Conservation (phyloP, 2,329 filamentous ascomycete species). For the Elsinoe fawcettii region DNA sequence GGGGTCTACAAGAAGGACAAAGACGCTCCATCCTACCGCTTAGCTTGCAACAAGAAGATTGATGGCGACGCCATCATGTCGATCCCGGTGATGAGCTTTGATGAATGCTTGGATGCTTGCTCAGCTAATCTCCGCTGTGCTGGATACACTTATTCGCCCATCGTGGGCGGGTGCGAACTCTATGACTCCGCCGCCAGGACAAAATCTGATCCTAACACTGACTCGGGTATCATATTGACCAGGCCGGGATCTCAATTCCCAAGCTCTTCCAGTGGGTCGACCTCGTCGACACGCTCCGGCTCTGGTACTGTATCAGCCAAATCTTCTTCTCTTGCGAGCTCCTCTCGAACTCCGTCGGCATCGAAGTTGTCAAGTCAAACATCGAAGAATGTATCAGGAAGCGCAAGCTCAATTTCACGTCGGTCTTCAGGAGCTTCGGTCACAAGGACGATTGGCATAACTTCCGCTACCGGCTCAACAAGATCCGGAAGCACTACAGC, state of each 20-base stretch:
- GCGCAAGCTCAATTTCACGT: background rate
- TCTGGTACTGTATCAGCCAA: background rate
- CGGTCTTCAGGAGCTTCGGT: background rate
- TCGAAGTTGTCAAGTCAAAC: background rate
- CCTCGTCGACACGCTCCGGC: background rate
- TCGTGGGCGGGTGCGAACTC: background rate
- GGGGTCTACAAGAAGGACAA: background rate
- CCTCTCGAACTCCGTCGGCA: background rate
- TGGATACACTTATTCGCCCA: background rate
- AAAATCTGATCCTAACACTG: background rate
- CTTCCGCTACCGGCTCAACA: background rate
- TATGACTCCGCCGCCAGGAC: background rate
- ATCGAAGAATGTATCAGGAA: background rate
- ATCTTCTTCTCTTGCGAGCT: background rate
- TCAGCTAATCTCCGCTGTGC: background rate
- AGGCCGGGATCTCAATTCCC: background rate
- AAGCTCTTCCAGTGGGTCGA: background rate
- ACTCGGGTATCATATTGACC: background rate
- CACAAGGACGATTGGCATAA: background rate
- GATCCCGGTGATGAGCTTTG: background rate
- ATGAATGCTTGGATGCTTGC: background rate
- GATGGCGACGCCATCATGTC: background rate
- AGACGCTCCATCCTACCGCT: background rate
- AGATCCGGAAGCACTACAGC: background rate
- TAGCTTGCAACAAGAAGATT: background rate